These are phyloP conservation scores for Lactarius vividus DNA, from an alignment of 768 basidiomycete species.

Conservation along the genomic window DNA sequence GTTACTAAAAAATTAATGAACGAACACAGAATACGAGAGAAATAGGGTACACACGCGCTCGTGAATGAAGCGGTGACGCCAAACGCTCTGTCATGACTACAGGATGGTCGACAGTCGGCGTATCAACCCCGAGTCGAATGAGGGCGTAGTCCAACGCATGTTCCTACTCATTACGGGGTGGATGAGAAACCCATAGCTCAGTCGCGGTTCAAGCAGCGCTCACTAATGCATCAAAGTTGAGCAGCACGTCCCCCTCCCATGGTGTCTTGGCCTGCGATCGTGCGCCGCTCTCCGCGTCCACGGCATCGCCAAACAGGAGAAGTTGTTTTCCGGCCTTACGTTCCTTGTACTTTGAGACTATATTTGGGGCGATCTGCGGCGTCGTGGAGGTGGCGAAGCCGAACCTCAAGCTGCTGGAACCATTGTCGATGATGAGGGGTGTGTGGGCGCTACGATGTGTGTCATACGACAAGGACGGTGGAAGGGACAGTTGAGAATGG, in stretches of 20 bases:
- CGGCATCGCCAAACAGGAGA: slow-evolving; percentile 84
- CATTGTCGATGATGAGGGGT: slow-evolving; percentile 87
- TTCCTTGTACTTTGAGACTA: slow-evolving; percentile 86
- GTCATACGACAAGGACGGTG: slow-evolving; percentile 18
- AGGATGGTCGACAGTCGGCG: slow-evolving; percentile 75
- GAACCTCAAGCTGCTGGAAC: slow-evolving; percentile 77
- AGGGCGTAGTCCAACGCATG: slow-evolving; percentile 92
- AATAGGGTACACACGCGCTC: slow-evolving; percentile 61
- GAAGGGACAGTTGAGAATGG: slow-evolving; percentile 18
- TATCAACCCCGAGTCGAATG: slow-evolving; percentile 79
- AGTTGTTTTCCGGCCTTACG: slow-evolving; percentile 77
- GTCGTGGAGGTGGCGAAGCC: slow-evolving; percentile 66
- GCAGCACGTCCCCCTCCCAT: slow-evolving; percentile 92
- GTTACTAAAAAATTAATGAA: slow-evolving; percentile 55
- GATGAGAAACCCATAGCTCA: slow-evolving; percentile 2
- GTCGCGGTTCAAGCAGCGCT: slow-evolving; percentile 34
- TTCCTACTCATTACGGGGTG: slow-evolving; percentile 56
- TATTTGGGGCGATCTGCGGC: slow-evolving; percentile 65
- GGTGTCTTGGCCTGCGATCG: slow-evolving; percentile 74
- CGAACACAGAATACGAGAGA: slow-evolving; percentile 7
- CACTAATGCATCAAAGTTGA: slow-evolving; percentile 93
- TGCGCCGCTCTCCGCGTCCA: slow-evolving; percentile 83
- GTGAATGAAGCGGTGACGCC: slow-evolving; percentile 83
- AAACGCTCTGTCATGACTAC: slow-evolving; percentile 92
- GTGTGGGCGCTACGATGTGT: slow-evolving; percentile 35